Percentiles rank a stretch among this genome's conserved stretches.
Evolutionary conservation across 768 basidiomycete species (phyloP).

Genomic region (Leucocoprinus leucothites): DNA sequence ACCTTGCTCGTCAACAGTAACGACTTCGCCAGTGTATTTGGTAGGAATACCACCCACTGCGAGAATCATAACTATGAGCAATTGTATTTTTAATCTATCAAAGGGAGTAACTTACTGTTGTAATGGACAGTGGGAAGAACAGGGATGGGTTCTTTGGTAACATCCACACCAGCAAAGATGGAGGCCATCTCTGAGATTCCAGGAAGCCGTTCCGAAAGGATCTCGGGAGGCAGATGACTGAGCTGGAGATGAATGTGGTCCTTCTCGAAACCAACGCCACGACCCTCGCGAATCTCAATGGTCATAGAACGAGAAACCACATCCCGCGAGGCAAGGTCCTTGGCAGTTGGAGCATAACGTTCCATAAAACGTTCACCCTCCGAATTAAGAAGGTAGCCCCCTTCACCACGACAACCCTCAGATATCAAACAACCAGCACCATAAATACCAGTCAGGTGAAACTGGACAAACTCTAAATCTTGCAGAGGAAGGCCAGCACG

Average conservation of each 20-base stretch:
- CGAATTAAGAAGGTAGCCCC: slow-evolving; percentile 96
- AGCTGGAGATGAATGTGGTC: slow-evolving; percentile 97
- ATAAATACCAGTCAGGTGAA: slow-evolving; percentile 99
- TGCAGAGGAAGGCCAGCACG: slow-evolving; percentile 96
- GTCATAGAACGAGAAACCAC: slow-evolving; percentile 99
- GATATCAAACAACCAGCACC: slow-evolving; percentile 99
- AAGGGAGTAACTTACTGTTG: slow-evolving; percentile 70
- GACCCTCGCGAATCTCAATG: slow-evolving; percentile 96
- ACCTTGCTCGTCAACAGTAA: slow-evolving; percentile 84
- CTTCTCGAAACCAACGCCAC: slow-evolving; percentile 97
- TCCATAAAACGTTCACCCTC: slow-evolving; percentile 99
- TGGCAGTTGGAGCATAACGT: slow-evolving; percentile 98
- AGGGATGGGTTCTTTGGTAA: slow-evolving; percentile 99
- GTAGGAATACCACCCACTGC: slow-evolving; percentile 99
- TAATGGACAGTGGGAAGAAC: slow-evolving; percentile 98
- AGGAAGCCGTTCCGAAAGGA: slow-evolving; percentile 94
- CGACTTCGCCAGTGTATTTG: slow-evolving; percentile 94
- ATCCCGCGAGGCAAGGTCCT: slow-evolving; percentile 98
- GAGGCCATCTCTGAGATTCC: slow-evolving; percentile 99
- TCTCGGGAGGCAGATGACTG: slow-evolving; percentile 93
- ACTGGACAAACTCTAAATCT: slow-evolving; percentile 98
- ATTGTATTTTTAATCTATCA: neutral
- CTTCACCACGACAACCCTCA: slow-evolving; percentile 98
- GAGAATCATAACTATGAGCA: neutral
- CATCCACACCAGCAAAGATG: slow-evolving; percentile 98